These are phyloP conservation scores for Wickerhamiella shivajii DNA, from an alignment of 805 yeast species.

Conservation along the genomic window DNA sequence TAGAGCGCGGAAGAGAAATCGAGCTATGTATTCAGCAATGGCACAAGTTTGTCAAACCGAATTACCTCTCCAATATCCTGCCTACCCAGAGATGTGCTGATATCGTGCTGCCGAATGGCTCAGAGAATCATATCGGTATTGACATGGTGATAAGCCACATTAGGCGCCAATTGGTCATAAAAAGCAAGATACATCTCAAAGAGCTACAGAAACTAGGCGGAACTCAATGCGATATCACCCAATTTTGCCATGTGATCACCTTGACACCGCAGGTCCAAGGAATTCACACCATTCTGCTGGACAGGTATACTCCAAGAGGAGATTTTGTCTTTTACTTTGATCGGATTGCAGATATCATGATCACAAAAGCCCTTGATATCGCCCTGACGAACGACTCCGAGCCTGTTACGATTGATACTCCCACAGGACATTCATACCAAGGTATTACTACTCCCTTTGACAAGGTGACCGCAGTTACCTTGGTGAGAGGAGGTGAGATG, in stretches of 20 bases:
- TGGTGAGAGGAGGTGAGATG: slow-evolving; percentile 86
- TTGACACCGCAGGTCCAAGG: slow-evolving; percentile 54
- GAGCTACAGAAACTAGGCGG: slow-evolving; percentile 45
- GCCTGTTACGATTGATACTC: slow-evolving; percentile 28
- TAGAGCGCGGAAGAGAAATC: slow-evolving; percentile 73
- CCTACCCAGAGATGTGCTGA: slow-evolving; percentile 75
- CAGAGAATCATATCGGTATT: slow-evolving; percentile 70
- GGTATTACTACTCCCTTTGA: slow-evolving; percentile 28
- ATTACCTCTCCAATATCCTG: slow-evolving; percentile 57
- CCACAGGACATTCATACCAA: slow-evolving; percentile 23
- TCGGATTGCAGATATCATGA: slow-evolving; percentile 56
- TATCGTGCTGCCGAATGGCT: slow-evolving; percentile 78
- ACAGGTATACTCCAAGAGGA: slow-evolving; percentile 40
- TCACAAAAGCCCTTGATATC: slow-evolving; percentile 53
- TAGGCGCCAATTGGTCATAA: slow-evolving; percentile 48
- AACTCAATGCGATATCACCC: slow-evolving; percentile 5
- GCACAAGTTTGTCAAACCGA: slow-evolving; percentile 85
- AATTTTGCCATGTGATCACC: slow-evolving; percentile 23
- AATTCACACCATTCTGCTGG: slow-evolving; percentile 54
- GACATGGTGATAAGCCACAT: slow-evolving; percentile 68
- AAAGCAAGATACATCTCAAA: slow-evolving; percentile 53
- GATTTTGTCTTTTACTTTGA: slow-evolving; percentile 82
- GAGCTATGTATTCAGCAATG: slow-evolving; percentile 76
- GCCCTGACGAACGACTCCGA: slow-evolving; percentile 21
- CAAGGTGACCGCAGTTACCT: slow-evolving; percentile 54